phyloP scores from a whole-genome alignment of 768 basidiomycete genomes.

The Mycena epipterygia region DNA sequence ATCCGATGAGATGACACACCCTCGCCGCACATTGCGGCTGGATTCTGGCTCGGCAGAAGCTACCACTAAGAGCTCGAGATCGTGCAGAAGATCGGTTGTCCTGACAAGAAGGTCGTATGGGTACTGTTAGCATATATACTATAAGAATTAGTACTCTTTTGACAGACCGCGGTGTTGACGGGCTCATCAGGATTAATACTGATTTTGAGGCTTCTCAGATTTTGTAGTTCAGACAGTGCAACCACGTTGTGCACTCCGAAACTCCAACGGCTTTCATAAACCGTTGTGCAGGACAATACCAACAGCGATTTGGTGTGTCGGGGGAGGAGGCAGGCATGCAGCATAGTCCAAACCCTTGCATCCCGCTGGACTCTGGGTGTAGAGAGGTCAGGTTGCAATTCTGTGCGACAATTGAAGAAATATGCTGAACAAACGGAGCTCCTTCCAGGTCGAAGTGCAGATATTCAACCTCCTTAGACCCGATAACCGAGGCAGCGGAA shows the following conservation, averaged over 20 bases:
- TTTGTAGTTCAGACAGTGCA: neutral
- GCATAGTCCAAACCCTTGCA: neutral
- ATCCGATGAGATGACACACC: too few relatives aligned
- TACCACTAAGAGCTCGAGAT: too few relatives aligned
- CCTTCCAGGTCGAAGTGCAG: neutral
- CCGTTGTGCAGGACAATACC: neutral
- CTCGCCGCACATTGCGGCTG: too few relatives aligned
- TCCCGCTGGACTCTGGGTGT: neutral
- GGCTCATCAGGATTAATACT: neutral
- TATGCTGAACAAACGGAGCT: neutral
- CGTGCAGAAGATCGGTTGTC: too few relatives aligned
- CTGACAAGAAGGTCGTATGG: too few relatives aligned
- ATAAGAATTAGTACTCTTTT: too few relatives aligned
- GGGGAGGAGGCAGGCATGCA: neutral
- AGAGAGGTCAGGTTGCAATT: neutral
- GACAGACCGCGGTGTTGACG: neutral
- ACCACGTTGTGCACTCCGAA: neutral
- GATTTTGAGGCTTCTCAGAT: neutral
- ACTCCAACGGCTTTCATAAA: neutral
- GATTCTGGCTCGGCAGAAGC: too few relatives aligned
- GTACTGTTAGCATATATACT: too few relatives aligned
- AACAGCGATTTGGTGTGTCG: neutral
- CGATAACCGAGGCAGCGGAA: neutral
- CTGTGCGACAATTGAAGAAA: neutral
- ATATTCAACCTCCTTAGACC: neutral